These are phyloP conservation scores for Adansonia madagascariensis DNA, from an alignment of 441 rosid genomes.

Conservation along the genomic window DNA sequence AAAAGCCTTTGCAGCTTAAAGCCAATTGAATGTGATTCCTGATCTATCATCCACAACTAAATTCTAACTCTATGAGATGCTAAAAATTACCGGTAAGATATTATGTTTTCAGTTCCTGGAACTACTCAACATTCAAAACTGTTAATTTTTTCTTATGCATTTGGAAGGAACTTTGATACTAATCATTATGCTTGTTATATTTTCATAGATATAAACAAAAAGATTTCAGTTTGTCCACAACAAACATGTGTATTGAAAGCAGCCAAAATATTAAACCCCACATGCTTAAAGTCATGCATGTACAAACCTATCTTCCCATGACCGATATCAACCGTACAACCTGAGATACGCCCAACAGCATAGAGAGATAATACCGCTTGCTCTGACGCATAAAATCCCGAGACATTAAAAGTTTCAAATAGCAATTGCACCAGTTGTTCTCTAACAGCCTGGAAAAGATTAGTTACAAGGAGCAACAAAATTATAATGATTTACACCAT, in stretches of 20 bases:
- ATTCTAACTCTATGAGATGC: background rate
- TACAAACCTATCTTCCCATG: constrained; percentile 90
- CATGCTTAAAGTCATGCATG: background rate
- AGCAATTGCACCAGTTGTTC: constrained; percentile 93
- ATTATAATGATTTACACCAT: constrained; percentile 2
- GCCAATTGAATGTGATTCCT: background rate
- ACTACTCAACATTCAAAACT: too few species aligned
- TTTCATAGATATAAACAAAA: too few species aligned
- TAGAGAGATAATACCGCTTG: constrained; percentile 97
- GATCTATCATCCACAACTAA: constrained; percentile 1
- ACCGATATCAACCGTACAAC: constrained; percentile 98
- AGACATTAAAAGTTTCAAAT: constrained; percentile 94
- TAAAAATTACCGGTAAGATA: too few species aligned
- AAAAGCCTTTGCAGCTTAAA: constrained; percentile 6
- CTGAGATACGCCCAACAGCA: constrained; percentile 96
- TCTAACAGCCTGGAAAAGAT: constrained; percentile 67
- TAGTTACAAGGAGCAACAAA: background rate
- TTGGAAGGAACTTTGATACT: too few species aligned
- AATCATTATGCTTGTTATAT: too few species aligned
- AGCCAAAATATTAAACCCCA: background rate
- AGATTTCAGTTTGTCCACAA: too few species aligned
- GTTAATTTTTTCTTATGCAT: too few species aligned
- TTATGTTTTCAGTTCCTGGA: too few species aligned
- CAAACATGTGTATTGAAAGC: too few species aligned
- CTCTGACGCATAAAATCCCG: constrained; percentile 97